phyloP scores from a whole-genome alignment of 2,329 filamentous ascomycete species.

The Fusarium sp. region DNA sequence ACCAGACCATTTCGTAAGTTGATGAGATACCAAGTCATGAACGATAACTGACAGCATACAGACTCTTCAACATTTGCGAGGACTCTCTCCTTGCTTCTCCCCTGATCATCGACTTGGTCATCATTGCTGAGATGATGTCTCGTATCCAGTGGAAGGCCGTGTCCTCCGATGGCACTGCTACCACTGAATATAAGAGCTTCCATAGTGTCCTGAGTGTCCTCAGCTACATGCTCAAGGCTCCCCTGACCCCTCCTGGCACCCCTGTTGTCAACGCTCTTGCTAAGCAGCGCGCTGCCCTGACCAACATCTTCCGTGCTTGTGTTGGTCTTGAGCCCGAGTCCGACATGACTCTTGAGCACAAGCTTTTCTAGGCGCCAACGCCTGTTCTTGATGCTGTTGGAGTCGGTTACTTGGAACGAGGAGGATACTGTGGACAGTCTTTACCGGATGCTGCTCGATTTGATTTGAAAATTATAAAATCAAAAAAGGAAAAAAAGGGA shows the following conservation, averaged over 20 bases:
- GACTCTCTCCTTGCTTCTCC: slow-evolving; percentile 96
- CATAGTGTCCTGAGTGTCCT: slow-evolving; percentile 96
- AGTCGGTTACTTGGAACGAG: background rate
- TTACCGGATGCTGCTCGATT: slow-evolving; percentile 25
- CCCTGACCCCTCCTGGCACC: slow-evolving; percentile 91
- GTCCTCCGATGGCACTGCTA: slow-evolving; percentile 62
- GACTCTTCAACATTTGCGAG: slow-evolving; percentile 98
- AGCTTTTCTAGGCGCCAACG: slow-evolving; percentile 76
- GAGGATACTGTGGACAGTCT: slow-evolving; percentile 26
- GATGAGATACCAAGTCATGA: background rate
- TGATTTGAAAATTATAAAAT: slow-evolving; percentile 2
- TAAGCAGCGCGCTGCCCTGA: slow-evolving; percentile 94
- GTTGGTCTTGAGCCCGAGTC: slow-evolving; percentile 96
- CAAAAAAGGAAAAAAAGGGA: slow-evolving; percentile 22
- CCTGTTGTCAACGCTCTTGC: slow-evolving; percentile 95
- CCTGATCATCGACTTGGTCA: slow-evolving; percentile 94
- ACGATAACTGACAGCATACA: slow-evolving; percentile 53
- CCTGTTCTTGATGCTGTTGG: slow-evolving; percentile 1
- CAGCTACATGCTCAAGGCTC: slow-evolving; percentile 99
- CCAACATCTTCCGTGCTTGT: slow-evolving; percentile 98
- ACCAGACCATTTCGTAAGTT: slow-evolving; percentile 90
- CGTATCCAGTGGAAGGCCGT: slow-evolving; percentile 90
- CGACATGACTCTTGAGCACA: slow-evolving; percentile 99
- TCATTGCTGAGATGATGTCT: slow-evolving; percentile 98
- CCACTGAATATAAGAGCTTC: slow-evolving; percentile 87